Base-by-base conservation (phyloP, 345 rosid genomes). In the Populus pruinosa region DNA sequence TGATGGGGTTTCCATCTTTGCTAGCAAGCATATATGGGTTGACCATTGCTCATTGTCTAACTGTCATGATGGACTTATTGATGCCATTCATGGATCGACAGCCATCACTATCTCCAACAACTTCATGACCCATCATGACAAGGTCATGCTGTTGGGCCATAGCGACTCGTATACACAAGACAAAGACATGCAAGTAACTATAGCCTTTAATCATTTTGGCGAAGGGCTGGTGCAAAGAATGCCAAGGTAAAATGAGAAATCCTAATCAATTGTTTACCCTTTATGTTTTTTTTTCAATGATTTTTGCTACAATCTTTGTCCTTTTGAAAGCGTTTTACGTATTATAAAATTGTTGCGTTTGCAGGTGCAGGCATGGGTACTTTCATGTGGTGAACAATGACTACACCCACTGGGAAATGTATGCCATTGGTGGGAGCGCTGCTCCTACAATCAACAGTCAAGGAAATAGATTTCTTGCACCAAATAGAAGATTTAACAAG, bases 361-460 rank as follows among this genome's bases (percentile, higher is more conserved):
- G 77, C 81, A 79, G 81, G 69, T 80, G 83, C 20, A 80, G 83
- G 61, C 76, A 72, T 35, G 83, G 83, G 17, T 81, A 81, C 49
- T 76, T 81, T 31, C 83, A 81, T 73, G 83, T 81, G 77, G 80
- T 76, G 74, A 81, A 81, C 77, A 81, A 81, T 67, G 83, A 81
- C 74, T 81, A 81, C n/a, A 81, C 80, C 12, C 80, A 81, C 13
- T 81, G 83, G 83, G 83, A 81, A 47, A 76, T 81, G 80, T 76
- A 81, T 38, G 83, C 80, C 29, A 81, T 81, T n/a, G 80, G 83
- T 9, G 83, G 83, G 43, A 81, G 83, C 73, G 77, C 77, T 61
- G 56, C 77, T 0, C 83, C 83, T 14, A 81, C 83, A 5, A 80
- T 80, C 20, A 62, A 75, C 62, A 80, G 83, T 53, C 83, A 80